Percentiles rank a stretch among this genome's conserved stretches.
These are phyloP conservation scores for Myrmaecium sp. DNA, from an alignment of 2,329 filamentous ascomycete species.

Conservation along the genomic window DNA sequence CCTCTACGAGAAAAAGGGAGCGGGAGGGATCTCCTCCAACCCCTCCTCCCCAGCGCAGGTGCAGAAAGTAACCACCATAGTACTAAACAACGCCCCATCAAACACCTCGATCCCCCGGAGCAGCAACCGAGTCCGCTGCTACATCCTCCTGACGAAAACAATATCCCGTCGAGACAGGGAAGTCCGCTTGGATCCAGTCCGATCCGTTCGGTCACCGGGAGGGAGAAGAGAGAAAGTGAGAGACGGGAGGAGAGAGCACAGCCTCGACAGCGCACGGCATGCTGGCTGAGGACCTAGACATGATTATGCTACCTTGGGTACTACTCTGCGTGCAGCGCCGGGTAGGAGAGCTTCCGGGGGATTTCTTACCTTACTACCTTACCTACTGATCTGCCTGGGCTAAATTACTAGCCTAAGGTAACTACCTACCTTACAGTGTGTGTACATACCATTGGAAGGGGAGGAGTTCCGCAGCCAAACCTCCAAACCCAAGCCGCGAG, in stretches of 20 bases:
- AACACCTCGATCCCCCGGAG: no score
- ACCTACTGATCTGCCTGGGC: no score
- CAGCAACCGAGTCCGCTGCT: no score
- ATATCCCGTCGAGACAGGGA: no score
- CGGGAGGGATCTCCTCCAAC: no score
- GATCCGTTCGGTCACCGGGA: background rate
- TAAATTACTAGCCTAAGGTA: no score
- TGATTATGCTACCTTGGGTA: conserved; percentile 11
- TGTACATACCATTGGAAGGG: conserved; percentile 7
- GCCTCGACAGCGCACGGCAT: background rate
- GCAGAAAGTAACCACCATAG: no score
- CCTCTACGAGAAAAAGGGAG: no score
- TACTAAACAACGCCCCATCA: no score
- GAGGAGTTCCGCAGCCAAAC: background rate
- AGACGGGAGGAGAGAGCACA: conserved; percentile 1
- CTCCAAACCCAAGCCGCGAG: background rate
- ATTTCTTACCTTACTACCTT: conserved; percentile 4
- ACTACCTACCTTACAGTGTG: conserved; percentile 7
- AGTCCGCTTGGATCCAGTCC: background rate
- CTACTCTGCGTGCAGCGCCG: conserved; percentile 4
- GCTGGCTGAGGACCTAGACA: conserved; percentile 1
- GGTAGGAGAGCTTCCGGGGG: conserved; percentile 8
- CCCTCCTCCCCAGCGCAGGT: no score
- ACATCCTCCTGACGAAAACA: no score
- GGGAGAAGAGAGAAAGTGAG: background rate